These are phyloP conservation scores for Botrytis pseudocinerea DNA, from an alignment of 2,329 filamentous ascomycete species.

Conservation along the genomic window DNA sequence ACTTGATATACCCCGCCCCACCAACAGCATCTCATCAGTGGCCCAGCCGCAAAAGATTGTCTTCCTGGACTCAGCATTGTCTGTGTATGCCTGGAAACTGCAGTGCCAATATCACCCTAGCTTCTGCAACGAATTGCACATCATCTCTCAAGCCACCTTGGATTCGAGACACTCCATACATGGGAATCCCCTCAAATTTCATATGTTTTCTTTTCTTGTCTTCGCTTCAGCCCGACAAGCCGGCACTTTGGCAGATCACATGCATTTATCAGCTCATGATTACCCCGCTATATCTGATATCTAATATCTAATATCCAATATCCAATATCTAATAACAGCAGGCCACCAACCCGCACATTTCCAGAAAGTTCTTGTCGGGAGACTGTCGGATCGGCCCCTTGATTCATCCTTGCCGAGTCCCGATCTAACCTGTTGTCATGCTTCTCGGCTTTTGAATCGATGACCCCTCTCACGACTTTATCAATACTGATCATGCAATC, in stretches of 20 bases:
- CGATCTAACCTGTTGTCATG: not conserved
- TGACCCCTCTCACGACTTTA: not conserved
- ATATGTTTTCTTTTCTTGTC: not conserved
- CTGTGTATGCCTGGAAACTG: not conserved
- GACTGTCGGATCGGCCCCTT: not conserved
- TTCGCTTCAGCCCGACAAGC: not conserved
- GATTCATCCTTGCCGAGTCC: not conserved
- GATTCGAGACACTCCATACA: not conserved
- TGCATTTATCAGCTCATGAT: slow-evolving; percentile 11
- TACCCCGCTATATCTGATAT: slow-evolving; percentile 7
- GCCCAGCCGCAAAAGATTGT: slow-evolving; percentile 1
- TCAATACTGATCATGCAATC: not conserved
- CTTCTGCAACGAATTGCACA: not conserved
- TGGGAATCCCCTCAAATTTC: slow-evolving; percentile 11
- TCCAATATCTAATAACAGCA: not conserved
- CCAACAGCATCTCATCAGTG: slow-evolving; percentile 4
- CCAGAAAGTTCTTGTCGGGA: not conserved
- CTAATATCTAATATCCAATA: not conserved
- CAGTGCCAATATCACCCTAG: not conserved
- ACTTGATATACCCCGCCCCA: slow-evolving; percentile 10
- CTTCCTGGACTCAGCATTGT: not conserved
- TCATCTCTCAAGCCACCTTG: not conserved
- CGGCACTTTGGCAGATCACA: slow-evolving; percentile 7
- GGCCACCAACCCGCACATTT: slow-evolving; percentile 7
- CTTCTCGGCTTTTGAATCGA: not conserved